Evolutionary conservation across 305 asterid genomes (phyloP), one percentile per base, ranked within the genome.

Genomic region (Fraxinus latifolia): DNA sequence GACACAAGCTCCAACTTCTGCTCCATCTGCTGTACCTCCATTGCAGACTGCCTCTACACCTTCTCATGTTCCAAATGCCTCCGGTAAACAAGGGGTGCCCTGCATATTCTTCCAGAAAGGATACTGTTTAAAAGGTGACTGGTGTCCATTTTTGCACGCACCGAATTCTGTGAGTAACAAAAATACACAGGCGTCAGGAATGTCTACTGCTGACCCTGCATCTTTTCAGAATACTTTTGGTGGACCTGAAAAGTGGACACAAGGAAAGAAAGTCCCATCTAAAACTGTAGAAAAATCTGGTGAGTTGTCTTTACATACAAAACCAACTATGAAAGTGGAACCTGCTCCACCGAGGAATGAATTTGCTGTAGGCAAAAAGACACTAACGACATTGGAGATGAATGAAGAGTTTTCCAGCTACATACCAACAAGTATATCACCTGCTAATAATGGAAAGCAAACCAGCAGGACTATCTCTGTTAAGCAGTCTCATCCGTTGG

Each of bases 61-160:
- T 60, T 60, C 81, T 3, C 79, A 86, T 65, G 81, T 81, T 80
- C 83, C 92, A 36, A 85, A 42, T 82, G 86, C 88, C 74, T 29
- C 94, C n/a, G 76, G 81, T 78, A 94, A 91, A 80, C 97, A 84
- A 70, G 90, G 88, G 29, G 96, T 90, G 33, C 83, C 96, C 5
- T 95, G 98, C 78, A 79, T 93, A 39, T 95, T 89, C 89, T 95
- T 95, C 87, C 97, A 91, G 85, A 91, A 91, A 77, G 97, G 97
- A 23, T 55, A 73, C 83, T 95, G 98, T 80, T 55, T 90, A 39
- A 95, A 89, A 88, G 98, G 97, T 25, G 95, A 95, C 85, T 90
- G 96, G 95, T 95, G 98, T 84, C 93, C 90, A 0, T 95, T 92
- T 82, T 87, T 90, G 80, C 98, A 95, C 68, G 87, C 79, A 53